A percentile compares a stretch with the other conserved stretches of the same genome.
These are phyloP conservation scores for Kodamaea lidongshanica DNA, from an alignment of 805 yeast genomes.

Conservation along the genomic window DNA sequence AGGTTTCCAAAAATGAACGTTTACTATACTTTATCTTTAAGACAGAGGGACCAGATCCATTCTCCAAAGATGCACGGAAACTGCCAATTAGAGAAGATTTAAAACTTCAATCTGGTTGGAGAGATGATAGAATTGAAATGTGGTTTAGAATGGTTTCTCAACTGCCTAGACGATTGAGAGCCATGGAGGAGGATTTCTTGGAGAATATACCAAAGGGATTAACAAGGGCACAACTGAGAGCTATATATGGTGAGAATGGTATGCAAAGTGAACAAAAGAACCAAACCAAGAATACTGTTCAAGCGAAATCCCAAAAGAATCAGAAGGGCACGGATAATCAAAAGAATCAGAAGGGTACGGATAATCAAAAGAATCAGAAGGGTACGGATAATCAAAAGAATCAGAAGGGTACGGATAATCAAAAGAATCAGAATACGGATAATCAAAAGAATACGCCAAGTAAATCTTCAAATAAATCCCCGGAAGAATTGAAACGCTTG, in stretches of 20 bases:
- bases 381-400: too few species aligned
- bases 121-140: conserved; percentile 89
- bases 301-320: too few species aligned
- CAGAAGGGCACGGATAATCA: too few species aligned
- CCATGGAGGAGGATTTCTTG: conserved; percentile 57
- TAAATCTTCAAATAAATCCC: conserved; percentile 12
- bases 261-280: too few species aligned
- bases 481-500: background rate
- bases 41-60: conserved; percentile 35
- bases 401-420: conserved; percentile 49
- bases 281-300: too few species aligned
- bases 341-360: too few species aligned
- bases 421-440: conserved; percentile 62
- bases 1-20: conserved; percentile 45
- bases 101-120: conserved; percentile 55
- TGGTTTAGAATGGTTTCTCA: conserved; percentile 76
- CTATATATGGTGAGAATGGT: background rate
- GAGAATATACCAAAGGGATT: conserved; percentile 15
- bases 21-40: conserved; percentile 52
- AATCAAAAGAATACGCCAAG: conserved; percentile 53
- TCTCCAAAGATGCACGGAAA: conserved; percentile 45
- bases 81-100: conserved; percentile 46
- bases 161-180: conserved; percentile 54
- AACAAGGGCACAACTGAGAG: conserved; percentile 1
- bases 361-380: too few species aligned